Percentiles rank a stretch among this genome's conserved stretches.
Conservation (phyloP, 441 rosid genomes). For the Populus trichocarpa region DNA sequence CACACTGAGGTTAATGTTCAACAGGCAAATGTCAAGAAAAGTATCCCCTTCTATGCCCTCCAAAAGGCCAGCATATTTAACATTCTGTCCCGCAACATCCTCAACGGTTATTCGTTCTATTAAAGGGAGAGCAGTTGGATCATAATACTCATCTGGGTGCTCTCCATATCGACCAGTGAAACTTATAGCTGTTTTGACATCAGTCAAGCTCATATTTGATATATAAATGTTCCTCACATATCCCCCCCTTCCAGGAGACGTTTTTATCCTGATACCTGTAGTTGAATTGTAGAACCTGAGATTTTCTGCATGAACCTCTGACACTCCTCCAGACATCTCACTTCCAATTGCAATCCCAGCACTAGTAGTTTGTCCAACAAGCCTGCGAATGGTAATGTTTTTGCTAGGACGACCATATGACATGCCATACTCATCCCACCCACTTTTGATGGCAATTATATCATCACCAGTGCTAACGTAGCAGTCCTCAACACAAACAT, state of each 20-base stretch:
- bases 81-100: slow-evolving; percentile 60
- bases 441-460: slow-evolving; percentile 83
- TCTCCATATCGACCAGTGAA: slow-evolving; percentile 76
- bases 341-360: slow-evolving; percentile 93
- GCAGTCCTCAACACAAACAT: slow-evolving; percentile 92
- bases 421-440: slow-evolving; percentile 97
- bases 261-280: slow-evolving; percentile 76
- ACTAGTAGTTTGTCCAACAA: slow-evolving; percentile 64
- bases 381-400: slow-evolving; percentile 62
- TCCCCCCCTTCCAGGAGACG: slow-evolving; percentile 93
- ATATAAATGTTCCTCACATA: slow-evolving; percentile 71
- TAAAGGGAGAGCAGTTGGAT: slow-evolving; percentile 68
- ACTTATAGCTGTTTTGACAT: slow-evolving; percentile 59
- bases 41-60: slow-evolving; percentile 77
- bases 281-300: slow-evolving; percentile 56
- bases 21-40: slow-evolving; percentile 68
- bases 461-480: slow-evolving; percentile 90
- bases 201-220: slow-evolving; percentile 54
- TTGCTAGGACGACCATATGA: slow-evolving; percentile 71
- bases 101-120: slow-evolving; percentile 66
- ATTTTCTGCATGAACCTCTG: slow-evolving; percentile 67
- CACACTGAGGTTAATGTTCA: slow-evolving; percentile 48
- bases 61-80: slow-evolving; percentile 68
- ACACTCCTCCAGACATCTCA: slow-evolving; percentile 97
- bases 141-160: slow-evolving; percentile 78